These are phyloP conservation scores for Artomyces pyxidatus DNA, from an alignment of 768 basidiomycete species.

Conservation along the genomic window DNA sequence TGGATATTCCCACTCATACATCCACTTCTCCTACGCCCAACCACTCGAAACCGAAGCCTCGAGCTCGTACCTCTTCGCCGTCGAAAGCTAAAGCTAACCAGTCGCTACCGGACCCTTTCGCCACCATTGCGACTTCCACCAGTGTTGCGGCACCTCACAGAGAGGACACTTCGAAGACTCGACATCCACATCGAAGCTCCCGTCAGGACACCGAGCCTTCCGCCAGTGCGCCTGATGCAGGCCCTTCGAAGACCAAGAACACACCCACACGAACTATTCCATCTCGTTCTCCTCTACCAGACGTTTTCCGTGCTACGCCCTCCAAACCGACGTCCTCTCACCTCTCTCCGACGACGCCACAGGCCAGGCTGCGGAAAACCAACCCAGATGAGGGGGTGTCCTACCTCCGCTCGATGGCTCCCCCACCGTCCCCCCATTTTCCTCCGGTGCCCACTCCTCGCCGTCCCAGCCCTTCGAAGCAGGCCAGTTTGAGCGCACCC, in stretches of 20 bases:
- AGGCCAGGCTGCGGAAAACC: background rate
- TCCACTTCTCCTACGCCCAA: background rate
- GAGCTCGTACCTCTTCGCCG: background rate
- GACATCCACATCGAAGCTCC: background rate
- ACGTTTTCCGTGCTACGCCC: background rate
- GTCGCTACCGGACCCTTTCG: background rate
- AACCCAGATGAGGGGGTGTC: background rate
- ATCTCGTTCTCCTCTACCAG: background rate
- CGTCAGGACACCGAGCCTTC: background rate
- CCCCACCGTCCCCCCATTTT: conserved; percentile 16
- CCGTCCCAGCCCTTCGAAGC: background rate
- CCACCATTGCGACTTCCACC: background rate
- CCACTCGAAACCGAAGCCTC: background rate
- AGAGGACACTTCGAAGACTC: background rate
- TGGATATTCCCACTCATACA: background rate
- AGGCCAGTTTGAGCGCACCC: too few species aligned
- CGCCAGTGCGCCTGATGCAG: background rate
- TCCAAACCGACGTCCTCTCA: background rate
- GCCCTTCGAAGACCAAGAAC: background rate
- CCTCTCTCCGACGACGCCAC: background rate
- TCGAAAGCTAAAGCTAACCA: background rate
- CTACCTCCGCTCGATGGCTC: conserved; percentile 15
- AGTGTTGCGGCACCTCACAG: background rate
- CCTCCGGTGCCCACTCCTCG: conserved; percentile 8
- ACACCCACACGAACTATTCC: background rate